phyloP scores from a whole-genome alignment of 176 grass and related monocot genomes.

The Rhynchospora breviuscula region DNA sequence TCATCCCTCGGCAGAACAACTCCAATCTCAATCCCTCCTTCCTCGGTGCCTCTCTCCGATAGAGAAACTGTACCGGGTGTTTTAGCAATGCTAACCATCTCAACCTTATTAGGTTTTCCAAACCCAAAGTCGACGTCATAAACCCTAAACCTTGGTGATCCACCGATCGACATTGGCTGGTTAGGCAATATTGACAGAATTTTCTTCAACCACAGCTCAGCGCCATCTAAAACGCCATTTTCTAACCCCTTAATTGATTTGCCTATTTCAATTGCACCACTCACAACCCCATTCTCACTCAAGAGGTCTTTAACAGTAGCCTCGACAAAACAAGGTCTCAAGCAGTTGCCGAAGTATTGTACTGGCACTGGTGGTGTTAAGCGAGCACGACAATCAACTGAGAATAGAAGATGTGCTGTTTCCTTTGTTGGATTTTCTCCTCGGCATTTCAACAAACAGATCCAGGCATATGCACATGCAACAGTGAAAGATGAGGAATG shows the following conservation, averaged over 20 bases:
- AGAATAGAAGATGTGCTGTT: slow-evolving; percentile 23
- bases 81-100: slow-evolving; percentile 48
- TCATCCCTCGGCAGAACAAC: slow-evolving; percentile 29
- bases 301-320: slow-evolving; percentile 16
- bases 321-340: slow-evolving; percentile 35
- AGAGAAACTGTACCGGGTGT: slow-evolving; percentile 42
- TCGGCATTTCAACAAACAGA: slow-evolving; percentile 32
- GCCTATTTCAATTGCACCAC: slow-evolving; percentile 26
- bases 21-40: slow-evolving; percentile 42
- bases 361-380: slow-evolving; percentile 22
- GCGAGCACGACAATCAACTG: slow-evolving; percentile 23
- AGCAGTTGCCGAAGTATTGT: slow-evolving; percentile 48
- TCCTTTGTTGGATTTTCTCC: background rate
- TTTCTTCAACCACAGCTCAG: slow-evolving; percentile 19
- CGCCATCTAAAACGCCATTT: slow-evolving; percentile 18
- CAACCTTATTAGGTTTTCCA: slow-evolving; percentile 41
- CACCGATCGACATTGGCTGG: slow-evolving; percentile 26
- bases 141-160: slow-evolving; percentile 27
- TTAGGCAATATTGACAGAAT: slow-evolving; percentile 10
- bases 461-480: slow-evolving; percentile 35
- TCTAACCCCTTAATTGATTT: slow-evolving; percentile 30
- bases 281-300: slow-evolving; percentile 11
- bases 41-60: slow-evolving; percentile 27
- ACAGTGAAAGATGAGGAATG: slow-evolving; percentile 33
- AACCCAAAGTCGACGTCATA: slow-evolving; percentile 43